Conservation (phyloP, 2,329 filamentous ascomycete species). For the Aspergillus udagawae region DNA sequence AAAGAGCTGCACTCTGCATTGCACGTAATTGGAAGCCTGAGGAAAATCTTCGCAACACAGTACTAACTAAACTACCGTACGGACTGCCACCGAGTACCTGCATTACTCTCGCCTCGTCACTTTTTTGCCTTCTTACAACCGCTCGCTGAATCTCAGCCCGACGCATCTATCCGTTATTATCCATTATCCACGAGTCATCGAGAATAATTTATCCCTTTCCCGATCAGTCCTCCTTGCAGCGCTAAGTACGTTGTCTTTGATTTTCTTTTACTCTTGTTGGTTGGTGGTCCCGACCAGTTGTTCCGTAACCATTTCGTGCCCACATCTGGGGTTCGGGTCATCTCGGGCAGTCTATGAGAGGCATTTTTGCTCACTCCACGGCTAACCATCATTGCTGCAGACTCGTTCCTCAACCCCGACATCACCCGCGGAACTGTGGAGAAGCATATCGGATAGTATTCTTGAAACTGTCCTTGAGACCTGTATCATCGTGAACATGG, state of each 20-base stretch:
- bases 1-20: background rate
- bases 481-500: conserved; percentile 21
- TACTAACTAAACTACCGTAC: too few species aligned
- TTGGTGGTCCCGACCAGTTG: conserved; percentile 11
- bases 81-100: background rate
- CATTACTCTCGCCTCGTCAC: background rate
- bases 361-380: conserved; percentile 21
- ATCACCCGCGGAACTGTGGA: conserved; percentile 41
- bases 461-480: conserved; percentile 7
- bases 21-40: background rate
- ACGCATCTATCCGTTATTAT: background rate
- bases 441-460: conserved; percentile 25
- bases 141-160: background rate
- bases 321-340: conserved; percentile 29
- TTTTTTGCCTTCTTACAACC: background rate
- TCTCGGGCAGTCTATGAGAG: conserved; percentile 24
- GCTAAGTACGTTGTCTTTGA: conserved; percentile 1
- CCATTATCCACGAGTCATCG: conserved; percentile 9
- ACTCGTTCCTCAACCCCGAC: conserved; percentile 27
- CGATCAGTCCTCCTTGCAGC: conserved; percentile 3
- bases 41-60: background rate
- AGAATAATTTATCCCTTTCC: conserved; percentile 9
- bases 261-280: conserved; percentile 16
- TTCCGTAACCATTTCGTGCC: conserved; percentile 25
- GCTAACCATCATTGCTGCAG: conserved; percentile 15